Percentiles rank a stretch among this genome's conserved stretches.
Evolutionary conservation across 257 asterid genomes (phyloP).

Genomic region (Rauvolfia tetraphylla): DNA sequence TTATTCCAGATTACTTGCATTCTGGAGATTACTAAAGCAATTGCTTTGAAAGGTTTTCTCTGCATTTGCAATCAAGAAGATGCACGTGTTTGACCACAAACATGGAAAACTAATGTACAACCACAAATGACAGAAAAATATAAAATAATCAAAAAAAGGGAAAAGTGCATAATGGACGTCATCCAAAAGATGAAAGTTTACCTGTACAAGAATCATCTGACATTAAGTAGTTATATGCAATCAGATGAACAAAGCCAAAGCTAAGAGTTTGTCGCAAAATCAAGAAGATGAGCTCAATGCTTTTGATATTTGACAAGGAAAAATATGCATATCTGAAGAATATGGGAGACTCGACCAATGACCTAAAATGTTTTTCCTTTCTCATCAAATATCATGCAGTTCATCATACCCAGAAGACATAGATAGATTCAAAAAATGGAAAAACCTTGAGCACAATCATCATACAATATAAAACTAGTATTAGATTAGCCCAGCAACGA

Average conservation of each 20-base stretch:
- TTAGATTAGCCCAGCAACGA: not conserved
- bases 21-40: not conserved
- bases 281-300: not conserved
- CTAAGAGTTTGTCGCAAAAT: not conserved
- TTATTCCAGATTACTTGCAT: not conserved
- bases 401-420: conserved; percentile 1
- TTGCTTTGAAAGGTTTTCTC: conserved; percentile 2
- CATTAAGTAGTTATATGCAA: not conserved
- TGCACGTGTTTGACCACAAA: not conserved
- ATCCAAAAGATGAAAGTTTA: not conserved
- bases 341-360: not conserved
- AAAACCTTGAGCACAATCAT: not conserved
- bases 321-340: not conserved
- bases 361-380: not conserved
- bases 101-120: not conserved
- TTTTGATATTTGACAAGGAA: not conserved
- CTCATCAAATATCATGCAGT: not conserved
- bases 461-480: not conserved
- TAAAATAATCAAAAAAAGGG: not conserved
- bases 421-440: not conserved
- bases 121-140: not conserved
- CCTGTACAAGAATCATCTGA: not conserved
- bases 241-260: not conserved
- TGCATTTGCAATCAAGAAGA: not conserved
- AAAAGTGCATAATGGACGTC: not conserved